These are phyloP conservation scores for Apium graveolens DNA, from an alignment of 129 eudicot genomes.

Conservation along the genomic window DNA sequence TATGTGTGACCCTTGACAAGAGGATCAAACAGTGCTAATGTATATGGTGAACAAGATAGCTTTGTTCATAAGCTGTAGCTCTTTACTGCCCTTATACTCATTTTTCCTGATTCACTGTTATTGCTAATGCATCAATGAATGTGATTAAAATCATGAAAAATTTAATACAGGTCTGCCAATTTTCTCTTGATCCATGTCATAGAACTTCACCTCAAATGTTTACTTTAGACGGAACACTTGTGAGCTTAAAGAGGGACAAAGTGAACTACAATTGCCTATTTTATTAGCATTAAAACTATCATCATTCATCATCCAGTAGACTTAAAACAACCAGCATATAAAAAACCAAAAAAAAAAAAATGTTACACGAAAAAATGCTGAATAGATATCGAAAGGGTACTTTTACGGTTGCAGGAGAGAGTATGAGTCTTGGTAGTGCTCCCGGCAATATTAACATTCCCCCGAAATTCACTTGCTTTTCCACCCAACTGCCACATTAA, in stretches of 20 bases:
- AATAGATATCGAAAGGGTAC: conserved; percentile 13
- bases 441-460: conserved; percentile 36
- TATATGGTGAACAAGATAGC: background rate
- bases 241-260: background rate
- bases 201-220: no score
- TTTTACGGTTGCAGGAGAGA: conserved; percentile 26
- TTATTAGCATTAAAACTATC: background rate
- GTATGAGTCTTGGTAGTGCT: conserved; percentile 19
- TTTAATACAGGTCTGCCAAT: no score
- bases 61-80: background rate
- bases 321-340: background rate
- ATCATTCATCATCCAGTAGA: background rate
- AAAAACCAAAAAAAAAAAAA: background rate
- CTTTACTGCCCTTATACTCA: background rate
- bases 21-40: background rate
- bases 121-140: background rate
- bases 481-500: conserved; percentile 42
- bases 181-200: background rate
- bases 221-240: background rate
- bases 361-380: background rate
- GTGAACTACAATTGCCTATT: background rate
- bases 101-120: background rate
- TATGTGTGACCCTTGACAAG: background rate
- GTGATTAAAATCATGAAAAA: background rate
- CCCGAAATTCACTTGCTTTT: conserved; percentile 56